Base-by-base conservation (phyloP, 345 rosid genomes). In the Bruguiera parviflora region DNA sequence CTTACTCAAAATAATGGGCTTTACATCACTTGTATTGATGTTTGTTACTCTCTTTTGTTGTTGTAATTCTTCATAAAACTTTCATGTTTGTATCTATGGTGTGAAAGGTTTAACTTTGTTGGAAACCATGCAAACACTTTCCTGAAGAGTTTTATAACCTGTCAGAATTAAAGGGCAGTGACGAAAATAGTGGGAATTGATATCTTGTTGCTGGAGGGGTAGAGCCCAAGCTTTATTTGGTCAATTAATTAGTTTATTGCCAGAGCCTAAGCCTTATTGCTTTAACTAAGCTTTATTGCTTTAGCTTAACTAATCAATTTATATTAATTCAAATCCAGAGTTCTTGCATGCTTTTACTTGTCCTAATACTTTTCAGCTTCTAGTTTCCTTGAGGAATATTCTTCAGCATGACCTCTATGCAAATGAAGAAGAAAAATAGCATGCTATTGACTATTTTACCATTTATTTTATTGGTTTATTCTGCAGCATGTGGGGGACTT, bases 401-500 rank as follows among this genome's bases (percentile, higher is more conserved):
- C 28, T 55, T 19, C 27, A 11, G 16, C 28, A 8, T 55, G 28
- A 5, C 15, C 10, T 55, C 5, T 55, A 28, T 55, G 58, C 24
- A 55, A 21, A 52, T 22, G 21, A 43, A 29, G 11, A 46, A 29
- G 24, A 32, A 49, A 64, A 28, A 57, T 24, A 43, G 16, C 13
- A 22, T n/a, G 9, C 27, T 5, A 9, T 55, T 55, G 28, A 13
- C 49, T 43, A 43, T 43, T 22, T 52, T 22, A 8, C 5, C 24
- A 52, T 60, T 22, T 63, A 35, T 49, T 39, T 68, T n/a, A 10
- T 64, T 39, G 53, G 8, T 53, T 31, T 51, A 58, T 63, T 69
- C 11, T 81, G 72, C 90, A 91, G 96, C 88, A 70, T 94, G 76
- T 94, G 98, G 98, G 98, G 97, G 67, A 89, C 97, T 61, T 84